phyloP scores from a whole-genome alignment of 2,329 filamentous ascomycete species.

The Paramyrothecium sp. region DNA sequence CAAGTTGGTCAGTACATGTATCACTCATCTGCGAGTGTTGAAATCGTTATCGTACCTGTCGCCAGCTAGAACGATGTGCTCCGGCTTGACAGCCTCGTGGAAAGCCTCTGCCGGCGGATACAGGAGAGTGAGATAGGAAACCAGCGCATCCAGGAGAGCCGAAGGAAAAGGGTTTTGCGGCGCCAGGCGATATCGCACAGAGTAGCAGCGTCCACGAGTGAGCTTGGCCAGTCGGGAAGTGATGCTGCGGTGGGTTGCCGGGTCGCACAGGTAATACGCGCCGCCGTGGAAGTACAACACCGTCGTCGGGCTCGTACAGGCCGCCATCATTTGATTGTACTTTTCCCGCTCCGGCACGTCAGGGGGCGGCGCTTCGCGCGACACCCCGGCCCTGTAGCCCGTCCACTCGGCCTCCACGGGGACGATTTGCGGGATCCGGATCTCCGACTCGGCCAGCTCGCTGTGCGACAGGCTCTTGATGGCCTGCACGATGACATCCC shows the following conservation, averaged over 20 bases:
- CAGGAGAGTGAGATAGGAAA: conserved; percentile 70
- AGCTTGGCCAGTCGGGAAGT: conserved; percentile 63
- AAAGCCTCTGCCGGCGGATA: conserved; percentile 68
- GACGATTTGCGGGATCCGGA: conserved; percentile 47
- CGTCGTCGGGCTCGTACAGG: conserved; percentile 61
- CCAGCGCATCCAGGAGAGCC: conserved; percentile 69
- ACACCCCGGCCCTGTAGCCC: conserved; percentile 60
- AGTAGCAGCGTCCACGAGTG: conserved; percentile 67
- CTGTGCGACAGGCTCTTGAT: conserved; percentile 36
- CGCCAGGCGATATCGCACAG: conserved; percentile 71
- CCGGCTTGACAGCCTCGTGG: conserved; percentile 63
- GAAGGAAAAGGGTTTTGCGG: conserved; percentile 75
- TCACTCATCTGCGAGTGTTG: neutral
- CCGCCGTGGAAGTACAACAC: conserved; percentile 77
- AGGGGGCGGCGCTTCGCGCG: conserved; percentile 48
- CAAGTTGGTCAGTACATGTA: conserved; percentile 9
- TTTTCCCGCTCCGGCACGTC: conserved; percentile 60
- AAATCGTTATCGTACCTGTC: conserved; percentile 50
- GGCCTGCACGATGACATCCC: conserved; percentile 56
- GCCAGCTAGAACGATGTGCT: conserved; percentile 68
- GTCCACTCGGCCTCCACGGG: conserved; percentile 75
- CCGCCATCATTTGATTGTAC: conserved; percentile 66
- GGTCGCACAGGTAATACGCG: conserved; percentile 72
- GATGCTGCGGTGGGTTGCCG: conserved; percentile 60
- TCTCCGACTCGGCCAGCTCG: conserved; percentile 6